Percentiles rank a stretch among this genome's conserved stretches.
Evolutionary conservation across 2,329 filamentous ascomycete genomes (phyloP).

Genomic region (Onygena corvina): DNA sequence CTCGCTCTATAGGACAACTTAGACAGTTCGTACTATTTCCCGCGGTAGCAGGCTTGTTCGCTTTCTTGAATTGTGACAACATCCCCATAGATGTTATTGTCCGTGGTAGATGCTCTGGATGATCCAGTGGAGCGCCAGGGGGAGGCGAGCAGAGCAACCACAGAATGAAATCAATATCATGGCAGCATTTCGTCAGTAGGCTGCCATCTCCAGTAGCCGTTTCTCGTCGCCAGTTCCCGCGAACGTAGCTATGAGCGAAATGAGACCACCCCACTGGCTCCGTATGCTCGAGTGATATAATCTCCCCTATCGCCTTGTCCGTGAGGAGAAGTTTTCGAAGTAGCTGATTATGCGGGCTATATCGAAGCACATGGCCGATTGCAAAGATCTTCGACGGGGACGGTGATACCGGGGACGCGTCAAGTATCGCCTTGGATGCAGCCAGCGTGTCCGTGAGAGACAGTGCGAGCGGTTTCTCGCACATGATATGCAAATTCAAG

Average conservation of each 20-base stretch:
- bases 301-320: slow-evolving; percentile 66
- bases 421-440: slow-evolving; percentile 43
- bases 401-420: slow-evolving; percentile 12
- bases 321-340: slow-evolving; percentile 66
- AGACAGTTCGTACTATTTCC: slow-evolving; percentile 76
- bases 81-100: slow-evolving; percentile 64
- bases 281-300: slow-evolving; percentile 77
- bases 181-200: slow-evolving; percentile 86
- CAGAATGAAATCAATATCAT: slow-evolving; percentile 84
- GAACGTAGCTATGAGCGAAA: slow-evolving; percentile 79
- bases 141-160: slow-evolving; percentile 77
- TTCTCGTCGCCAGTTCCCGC: slow-evolving; percentile 83
- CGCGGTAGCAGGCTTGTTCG: slow-evolving; percentile 63
- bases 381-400: slow-evolving; percentile 53
- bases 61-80: slow-evolving; percentile 63
- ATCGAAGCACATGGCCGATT: slow-evolving; percentile 85
- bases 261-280: slow-evolving; percentile 97
- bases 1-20: slow-evolving; percentile 58
- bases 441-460: slow-evolving; percentile 63
- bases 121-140: slow-evolving; percentile 28
- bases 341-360: slow-evolving; percentile 83
- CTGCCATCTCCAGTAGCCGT: slow-evolving; percentile 60
- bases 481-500: slow-evolving; percentile 67
- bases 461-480: slow-evolving; percentile 86
- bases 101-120: slow-evolving; percentile 57